These are phyloP conservation scores for Xylariales sp. DNA, from an alignment of 2,329 filamentous ascomycete species.

Conservation along the genomic window DNA sequence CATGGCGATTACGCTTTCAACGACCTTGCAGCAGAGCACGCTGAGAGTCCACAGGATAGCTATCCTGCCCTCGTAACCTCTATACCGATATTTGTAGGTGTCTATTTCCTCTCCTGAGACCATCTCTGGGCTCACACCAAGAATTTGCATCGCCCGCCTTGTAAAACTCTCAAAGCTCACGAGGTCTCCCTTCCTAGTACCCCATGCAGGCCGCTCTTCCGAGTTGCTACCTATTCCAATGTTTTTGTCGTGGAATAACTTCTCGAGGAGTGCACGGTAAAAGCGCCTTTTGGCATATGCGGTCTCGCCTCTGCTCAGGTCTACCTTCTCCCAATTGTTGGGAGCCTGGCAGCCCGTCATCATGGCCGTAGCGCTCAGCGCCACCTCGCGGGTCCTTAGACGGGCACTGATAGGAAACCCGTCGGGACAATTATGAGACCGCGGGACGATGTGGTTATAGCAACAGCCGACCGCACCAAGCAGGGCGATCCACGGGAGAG, in stretches of 20 bases:
- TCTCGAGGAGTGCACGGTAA: constrained; percentile 22
- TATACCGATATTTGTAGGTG: constrained; percentile 19
- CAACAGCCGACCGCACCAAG: constrained; percentile 26
- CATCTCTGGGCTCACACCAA: constrained; percentile 11
- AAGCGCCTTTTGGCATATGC: constrained; percentile 19
- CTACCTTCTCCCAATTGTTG: constrained; percentile 24
- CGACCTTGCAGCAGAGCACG: constrained; percentile 25
- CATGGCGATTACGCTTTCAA: constrained; percentile 26
- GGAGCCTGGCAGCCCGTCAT: constrained; percentile 29
- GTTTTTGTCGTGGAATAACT: constrained; percentile 19
- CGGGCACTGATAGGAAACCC: constrained; percentile 32
- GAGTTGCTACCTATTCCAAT: constrained; percentile 11
- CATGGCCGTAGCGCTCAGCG: constrained; percentile 23
- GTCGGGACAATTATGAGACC: constrained; percentile 29
- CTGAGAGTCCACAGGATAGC: constrained; percentile 28
- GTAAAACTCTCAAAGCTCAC: constrained; percentile 20
- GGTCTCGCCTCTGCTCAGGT: constrained; percentile 12
- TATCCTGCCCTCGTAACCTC: constrained; percentile 16
- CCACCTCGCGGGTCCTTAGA: constrained; percentile 14
- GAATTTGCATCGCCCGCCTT: constrained; percentile 17
- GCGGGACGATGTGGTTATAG: constrained; percentile 26
- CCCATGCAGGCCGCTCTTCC: constrained; percentile 20
- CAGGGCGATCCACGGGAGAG: constrained; percentile 13
- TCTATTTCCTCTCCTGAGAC: constrained; percentile 16
- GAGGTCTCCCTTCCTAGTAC: constrained; percentile 23